These are phyloP conservation scores for Plasmodium reichenowi DNA, from an alignment of 169 alveolate genomes.

Conservation along the genomic window DNA sequence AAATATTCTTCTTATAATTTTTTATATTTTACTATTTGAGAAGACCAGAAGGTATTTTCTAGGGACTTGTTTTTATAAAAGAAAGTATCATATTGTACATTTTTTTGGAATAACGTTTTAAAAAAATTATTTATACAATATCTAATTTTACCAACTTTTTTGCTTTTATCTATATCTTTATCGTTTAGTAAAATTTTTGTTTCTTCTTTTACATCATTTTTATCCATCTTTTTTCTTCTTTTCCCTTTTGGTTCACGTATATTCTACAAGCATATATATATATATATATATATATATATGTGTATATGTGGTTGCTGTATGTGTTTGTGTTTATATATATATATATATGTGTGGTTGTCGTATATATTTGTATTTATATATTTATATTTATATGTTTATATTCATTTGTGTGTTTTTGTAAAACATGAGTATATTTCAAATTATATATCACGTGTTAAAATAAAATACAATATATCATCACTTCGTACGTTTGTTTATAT, in stretches of 20 bases:
- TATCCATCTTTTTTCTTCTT: slow-evolving; percentile 19
- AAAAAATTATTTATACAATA: slow-evolving; percentile 10
- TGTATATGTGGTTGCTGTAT: too few relatives aligned
- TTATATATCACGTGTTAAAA: neutral
- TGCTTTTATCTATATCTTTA: slow-evolving; percentile 30
- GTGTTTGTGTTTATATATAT: too few relatives aligned
- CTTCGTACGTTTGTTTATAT: neutral
- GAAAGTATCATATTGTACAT: slow-evolving; percentile 3
- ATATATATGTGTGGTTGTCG: too few relatives aligned
- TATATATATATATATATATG: too few relatives aligned
- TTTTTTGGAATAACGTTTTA: slow-evolving; percentile 1
- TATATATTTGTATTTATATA: too few relatives aligned
- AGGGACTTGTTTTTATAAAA: slow-evolving; percentile 20
- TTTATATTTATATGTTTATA: neutral
- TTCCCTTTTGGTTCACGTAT: neutral
- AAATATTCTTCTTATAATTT: neutral
- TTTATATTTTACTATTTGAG: slow-evolving; percentile 24
- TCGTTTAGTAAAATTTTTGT: slow-evolving; percentile 28
- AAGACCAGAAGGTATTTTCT: slow-evolving; percentile 34
- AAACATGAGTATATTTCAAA: neutral
- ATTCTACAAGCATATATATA: too few relatives aligned
- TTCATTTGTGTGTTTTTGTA: neutral
- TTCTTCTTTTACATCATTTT: slow-evolving; percentile 2
- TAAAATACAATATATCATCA: neutral
- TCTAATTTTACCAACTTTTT: slow-evolving; percentile 5